Evolutionary conservation across 148 eudicot genomes (phyloP).

Genomic region (Vaccinium corymbosum): DNA sequence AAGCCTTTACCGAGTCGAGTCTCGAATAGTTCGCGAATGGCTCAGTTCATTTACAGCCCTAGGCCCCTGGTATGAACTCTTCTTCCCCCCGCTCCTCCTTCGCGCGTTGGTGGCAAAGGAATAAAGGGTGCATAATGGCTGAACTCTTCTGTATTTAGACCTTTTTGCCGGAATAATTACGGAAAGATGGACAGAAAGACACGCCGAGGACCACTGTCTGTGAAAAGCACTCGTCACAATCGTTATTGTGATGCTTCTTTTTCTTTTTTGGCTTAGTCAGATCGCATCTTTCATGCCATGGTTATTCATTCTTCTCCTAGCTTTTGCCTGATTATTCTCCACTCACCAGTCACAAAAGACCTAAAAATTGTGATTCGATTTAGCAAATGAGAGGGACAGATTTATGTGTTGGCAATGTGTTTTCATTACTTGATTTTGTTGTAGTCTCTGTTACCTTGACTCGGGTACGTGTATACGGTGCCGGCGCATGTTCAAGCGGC

Average conservation of each 20-base stretch:
- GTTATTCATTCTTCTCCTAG: too few relatives aligned
- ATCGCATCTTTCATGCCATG: background rate
- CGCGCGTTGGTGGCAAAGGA: constrained; percentile 18
- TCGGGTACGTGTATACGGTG: background rate
- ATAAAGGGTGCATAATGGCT: constrained; percentile 8
- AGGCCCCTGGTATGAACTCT: too few relatives aligned
- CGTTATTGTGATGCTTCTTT: background rate
- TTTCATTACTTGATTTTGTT: background rate
- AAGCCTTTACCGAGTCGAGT: too few relatives aligned
- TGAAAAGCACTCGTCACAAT: constrained; percentile 12
- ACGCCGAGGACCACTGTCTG: constrained; percentile 20
- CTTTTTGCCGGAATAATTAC: background rate
- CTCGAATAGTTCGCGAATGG: too few relatives aligned
- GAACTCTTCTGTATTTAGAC: background rate
- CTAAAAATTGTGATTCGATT: background rate
- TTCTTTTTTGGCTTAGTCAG: background rate
- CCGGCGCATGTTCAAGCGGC: too few relatives aligned
- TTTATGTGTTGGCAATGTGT: background rate
- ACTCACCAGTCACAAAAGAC: background rate
- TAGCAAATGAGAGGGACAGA: background rate
- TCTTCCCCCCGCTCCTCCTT: background rate
- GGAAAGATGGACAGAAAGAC: constrained; percentile 18
- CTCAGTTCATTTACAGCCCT: too few relatives aligned
- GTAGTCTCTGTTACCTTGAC: background rate
- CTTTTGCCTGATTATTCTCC: background rate